Conservation (phyloP, 257 asterid genomes). For the Scutellaria minor region DNA sequence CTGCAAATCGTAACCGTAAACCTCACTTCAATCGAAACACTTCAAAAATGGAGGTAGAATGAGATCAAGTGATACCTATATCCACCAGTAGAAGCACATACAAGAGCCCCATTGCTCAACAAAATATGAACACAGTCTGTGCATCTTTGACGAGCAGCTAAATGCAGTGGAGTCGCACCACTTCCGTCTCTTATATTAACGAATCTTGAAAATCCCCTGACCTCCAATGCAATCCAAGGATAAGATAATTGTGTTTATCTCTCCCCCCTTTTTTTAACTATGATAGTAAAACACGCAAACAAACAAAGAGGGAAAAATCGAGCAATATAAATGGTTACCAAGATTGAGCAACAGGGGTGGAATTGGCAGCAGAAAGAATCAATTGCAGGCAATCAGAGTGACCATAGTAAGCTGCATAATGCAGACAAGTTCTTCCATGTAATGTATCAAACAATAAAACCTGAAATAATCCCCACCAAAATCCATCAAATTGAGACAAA, state of each 20-base stretch:
- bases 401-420: constrained; percentile 86
- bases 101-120: constrained; percentile 75
- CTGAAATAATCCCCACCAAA: constrained; percentile 41
- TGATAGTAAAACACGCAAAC: background rate
- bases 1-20: constrained; percentile 38
- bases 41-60: constrained; percentile 9
- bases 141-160: constrained; percentile 78
- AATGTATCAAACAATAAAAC: constrained; percentile 74
- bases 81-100: constrained; percentile 72
- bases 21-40: background rate
- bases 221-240: constrained; percentile 31
- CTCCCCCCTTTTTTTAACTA: background rate
- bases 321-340: constrained; percentile 49
- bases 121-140: constrained; percentile 68
- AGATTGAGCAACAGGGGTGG: constrained; percentile 67
- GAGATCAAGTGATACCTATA: constrained; percentile 52
- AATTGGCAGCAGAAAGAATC: constrained; percentile 72
- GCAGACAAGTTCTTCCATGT: constrained; percentile 76
- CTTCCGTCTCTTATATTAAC: constrained; percentile 75
- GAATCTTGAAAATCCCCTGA: constrained; percentile 85
- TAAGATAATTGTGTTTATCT: constrained; percentile 4
- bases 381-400: constrained; percentile 73
- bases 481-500: constrained; percentile 14
- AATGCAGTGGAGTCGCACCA: constrained; percentile 87
- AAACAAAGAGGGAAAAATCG: background rate